Percentiles rank a stretch among this genome's conserved stretches.
phyloP scores from a whole-genome alignment of 805 yeast genomes.

The Zygotorulaspora danielsina region DNA sequence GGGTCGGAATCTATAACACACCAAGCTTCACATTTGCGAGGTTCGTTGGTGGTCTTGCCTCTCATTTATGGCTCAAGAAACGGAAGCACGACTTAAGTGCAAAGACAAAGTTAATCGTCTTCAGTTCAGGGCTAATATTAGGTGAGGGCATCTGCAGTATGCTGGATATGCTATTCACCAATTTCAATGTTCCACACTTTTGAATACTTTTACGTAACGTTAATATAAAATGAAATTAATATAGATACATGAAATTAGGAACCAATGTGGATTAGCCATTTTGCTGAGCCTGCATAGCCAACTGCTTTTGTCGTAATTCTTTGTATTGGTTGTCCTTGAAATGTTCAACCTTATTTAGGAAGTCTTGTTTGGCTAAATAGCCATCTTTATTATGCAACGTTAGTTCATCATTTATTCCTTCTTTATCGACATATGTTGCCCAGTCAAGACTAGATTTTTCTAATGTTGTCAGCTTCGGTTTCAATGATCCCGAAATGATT shows the following conservation, averaged over 20 bases:
- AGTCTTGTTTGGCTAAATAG: slow-evolving; percentile 85
- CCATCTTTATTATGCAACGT: slow-evolving; percentile 81
- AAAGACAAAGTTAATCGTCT: slow-evolving; percentile 73
- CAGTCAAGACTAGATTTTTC: slow-evolving; percentile 93
- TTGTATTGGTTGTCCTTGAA: slow-evolving; percentile 39
- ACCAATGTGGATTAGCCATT: too few relatives aligned
- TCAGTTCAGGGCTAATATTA: slow-evolving; percentile 85
- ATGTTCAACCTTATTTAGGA: slow-evolving; percentile 67
- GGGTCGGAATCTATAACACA: slow-evolving; percentile 90
- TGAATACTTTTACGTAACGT: slow-evolving; percentile 6
- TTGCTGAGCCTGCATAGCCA: slow-evolving; percentile 29
- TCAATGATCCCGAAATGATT: slow-evolving; percentile 62
- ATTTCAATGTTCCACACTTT: slow-evolving; percentile 60
- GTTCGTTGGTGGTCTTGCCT: slow-evolving; percentile 77
- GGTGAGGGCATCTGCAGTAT: slow-evolving; percentile 93
- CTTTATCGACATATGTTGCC: slow-evolving; percentile 88
- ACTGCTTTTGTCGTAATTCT: slow-evolving; percentile 37
- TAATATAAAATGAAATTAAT: too few relatives aligned
- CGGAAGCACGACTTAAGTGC: slow-evolving; percentile 40
- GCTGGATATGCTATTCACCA: slow-evolving; percentile 71
- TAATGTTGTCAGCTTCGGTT: slow-evolving; percentile 79
- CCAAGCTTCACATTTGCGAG: slow-evolving; percentile 93
- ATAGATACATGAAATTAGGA: too few relatives aligned
- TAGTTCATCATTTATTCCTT: slow-evolving; percentile 80
- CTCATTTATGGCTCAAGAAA: slow-evolving; percentile 52